phyloP scores from a whole-genome alignment of 495 filamentous ascomycete species.

The Amorphotheca resinae region DNA sequence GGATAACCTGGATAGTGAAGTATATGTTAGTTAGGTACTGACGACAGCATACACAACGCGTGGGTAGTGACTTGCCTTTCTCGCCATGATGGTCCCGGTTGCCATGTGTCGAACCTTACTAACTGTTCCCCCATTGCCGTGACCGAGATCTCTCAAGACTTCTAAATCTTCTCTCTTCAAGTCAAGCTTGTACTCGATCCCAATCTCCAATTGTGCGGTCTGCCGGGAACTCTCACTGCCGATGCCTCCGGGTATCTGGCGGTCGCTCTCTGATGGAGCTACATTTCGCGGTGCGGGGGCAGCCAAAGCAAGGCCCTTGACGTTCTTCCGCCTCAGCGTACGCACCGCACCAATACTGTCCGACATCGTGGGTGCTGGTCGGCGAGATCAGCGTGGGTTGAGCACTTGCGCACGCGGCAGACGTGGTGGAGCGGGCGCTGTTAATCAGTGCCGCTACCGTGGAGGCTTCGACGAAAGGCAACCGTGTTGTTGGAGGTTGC shows the following conservation, averaged over 20 bases:
- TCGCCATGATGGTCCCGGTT: slow-evolving; percentile 91
- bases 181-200: slow-evolving; percentile 90
- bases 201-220: slow-evolving; percentile 67
- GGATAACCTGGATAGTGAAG: slow-evolving; percentile 78
- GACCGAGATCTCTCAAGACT: slow-evolving; percentile 85
- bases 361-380: slow-evolving; percentile 21
- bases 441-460: no score
- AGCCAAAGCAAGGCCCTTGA: slow-evolving; percentile 83
- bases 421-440: neutral
- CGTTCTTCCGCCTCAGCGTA: slow-evolving; percentile 92
- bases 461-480: no score
- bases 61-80: slow-evolving; percentile 54
- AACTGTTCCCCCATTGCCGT: slow-evolving; percentile 93
- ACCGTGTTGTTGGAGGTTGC: no score
- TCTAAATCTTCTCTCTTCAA: slow-evolving; percentile 85
- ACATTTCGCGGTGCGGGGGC: slow-evolving; percentile 47
- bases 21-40: neutral
- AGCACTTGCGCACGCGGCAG: neutral
- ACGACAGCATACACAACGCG: neutral
- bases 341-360: slow-evolving; percentile 68
- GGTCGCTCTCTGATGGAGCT: slow-evolving; percentile 33
- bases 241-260: slow-evolving; percentile 15
- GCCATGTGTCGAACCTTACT: slow-evolving; percentile 94
- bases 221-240: slow-evolving; percentile 11
- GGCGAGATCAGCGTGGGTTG: neutral